Evolutionary conservation across 176 grass and related monocot species (phyloP), one percentile per base, ranked within the genome.

Genomic region (Bromus sterilis): DNA sequence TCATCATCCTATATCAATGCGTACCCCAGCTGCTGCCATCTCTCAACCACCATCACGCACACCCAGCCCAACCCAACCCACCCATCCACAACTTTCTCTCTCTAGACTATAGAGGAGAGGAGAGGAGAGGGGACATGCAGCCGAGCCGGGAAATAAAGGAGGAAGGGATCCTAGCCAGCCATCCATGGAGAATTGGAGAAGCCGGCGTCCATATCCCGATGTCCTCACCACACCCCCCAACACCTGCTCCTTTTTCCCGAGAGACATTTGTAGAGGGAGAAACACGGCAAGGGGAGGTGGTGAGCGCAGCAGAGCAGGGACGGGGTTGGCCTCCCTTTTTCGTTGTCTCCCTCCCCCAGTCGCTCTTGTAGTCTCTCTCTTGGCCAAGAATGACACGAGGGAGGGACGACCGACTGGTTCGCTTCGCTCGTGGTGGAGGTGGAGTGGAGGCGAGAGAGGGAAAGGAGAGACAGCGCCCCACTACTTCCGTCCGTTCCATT

Each of bases 201-300:
- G 8, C 66, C 35, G 3, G 14, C 9, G 55, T 40, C 37, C 57
- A 37, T 16, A 23, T 61, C 73, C 73, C 3, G 7, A 23, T 15
- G 48, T 36, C 32, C 51, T 57, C 48, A n/a, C 49, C 44, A 53
- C 48, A 70, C 4, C 24, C 77, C n/a, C 79, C 35, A 31, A 31
- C 25, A n/a, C 65, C 11, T 29, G 24, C 28, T n/a, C n/a, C n/a
- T 53, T 26, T 82, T 82, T 48, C 39, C 25, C 43, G n/a, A n/a
- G n/a, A n/a, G n/a, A 43, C 35, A 34, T 84, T 44, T 59, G 55
- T 39, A 57, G 25, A 36, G 84, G 75, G 78, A 84, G 82, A 68
- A 51, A n/a, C 23, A n/a, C 23, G 7, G 31, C 61, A 37, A 33
- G 21, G 15, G 14, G 4, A 16, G 48, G 12, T 34, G 25, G 6